phyloP scores from a whole-genome alignment of 225 moss, liverwort and hornwort species.

The Pseudisothecium myosuroides region DNA sequence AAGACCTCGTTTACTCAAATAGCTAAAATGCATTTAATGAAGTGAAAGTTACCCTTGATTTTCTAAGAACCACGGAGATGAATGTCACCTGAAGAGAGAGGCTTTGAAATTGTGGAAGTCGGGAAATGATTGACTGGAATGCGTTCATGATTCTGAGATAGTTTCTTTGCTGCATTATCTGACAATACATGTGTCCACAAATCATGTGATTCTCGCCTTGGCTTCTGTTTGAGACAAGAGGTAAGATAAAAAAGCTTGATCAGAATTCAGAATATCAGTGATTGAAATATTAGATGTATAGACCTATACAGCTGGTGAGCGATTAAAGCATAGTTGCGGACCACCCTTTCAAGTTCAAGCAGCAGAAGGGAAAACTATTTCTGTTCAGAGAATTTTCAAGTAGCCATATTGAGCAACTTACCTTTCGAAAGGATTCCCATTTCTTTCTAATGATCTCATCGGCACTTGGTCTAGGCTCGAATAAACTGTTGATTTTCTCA shows the following conservation, averaged over 20 bases:
- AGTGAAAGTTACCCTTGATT: neutral
- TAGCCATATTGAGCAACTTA: neutral
- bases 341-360: neutral
- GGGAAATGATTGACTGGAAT: neutral
- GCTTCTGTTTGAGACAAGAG: slow-evolving; percentile 3
- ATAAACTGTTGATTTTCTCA: neutral
- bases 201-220: slow-evolving; percentile 13
- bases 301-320: neutral
- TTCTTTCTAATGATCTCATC: slow-evolving; percentile 3
- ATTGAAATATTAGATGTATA: neutral
- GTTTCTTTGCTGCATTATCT: slow-evolving; percentile 1
- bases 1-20: neutral
- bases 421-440: slow-evolving; percentile 12
- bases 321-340: neutral
- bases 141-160: neutral
- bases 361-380: neutral
- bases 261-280: neutral
- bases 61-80: neutral
- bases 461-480: neutral
- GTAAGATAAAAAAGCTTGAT: neutral
- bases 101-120: neutral
- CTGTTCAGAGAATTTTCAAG: neutral
- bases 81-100: slow-evolving; percentile 13
- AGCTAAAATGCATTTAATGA: neutral
- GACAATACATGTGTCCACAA: slow-evolving; percentile 19